Percentiles rank a stretch among this genome's conserved stretches.
Evolutionary conservation across 1,284 basidiomycete genomes (phyloP).

Genomic region (Trichosporon sp.): DNA sequence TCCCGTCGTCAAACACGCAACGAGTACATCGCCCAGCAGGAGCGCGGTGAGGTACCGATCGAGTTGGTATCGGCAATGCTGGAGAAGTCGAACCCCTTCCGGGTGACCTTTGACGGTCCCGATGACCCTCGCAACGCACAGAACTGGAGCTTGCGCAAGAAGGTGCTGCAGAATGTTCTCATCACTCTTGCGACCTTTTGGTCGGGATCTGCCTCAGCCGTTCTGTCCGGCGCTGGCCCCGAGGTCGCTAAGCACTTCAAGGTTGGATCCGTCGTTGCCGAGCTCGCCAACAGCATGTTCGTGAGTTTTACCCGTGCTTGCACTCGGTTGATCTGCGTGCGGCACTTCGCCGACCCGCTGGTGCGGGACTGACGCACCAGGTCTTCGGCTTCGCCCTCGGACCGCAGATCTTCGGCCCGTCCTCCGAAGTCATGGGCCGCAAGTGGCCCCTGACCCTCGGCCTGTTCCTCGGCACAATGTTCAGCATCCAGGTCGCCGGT

Average conservation of each 20-base stretch:
- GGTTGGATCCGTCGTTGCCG: constrained; percentile 15
- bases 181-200: constrained; percentile 22
- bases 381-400: constrained; percentile 49
- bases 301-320: constrained; percentile 3
- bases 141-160: constrained; percentile 54
- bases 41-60: constrained; percentile 11
- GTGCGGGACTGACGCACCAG: not conserved
- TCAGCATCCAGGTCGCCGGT: constrained; percentile 39
- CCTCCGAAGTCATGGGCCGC: constrained; percentile 56
- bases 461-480: constrained; percentile 30
- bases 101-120: constrained; percentile 59
- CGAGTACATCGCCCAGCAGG: not conserved
- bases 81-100: constrained; percentile 14
- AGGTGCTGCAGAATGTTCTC: constrained; percentile 16
- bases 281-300: constrained; percentile 21
- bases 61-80: constrained; percentile 13
- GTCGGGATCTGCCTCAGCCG: constrained; percentile 15
- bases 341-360: not conserved
- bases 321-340: not conserved
- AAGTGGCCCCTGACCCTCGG: constrained; percentile 30
- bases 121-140: constrained; percentile 61
- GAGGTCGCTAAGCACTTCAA: constrained; percentile 8
- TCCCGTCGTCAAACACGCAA: not conserved
- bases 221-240: constrained; percentile 11
- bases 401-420: constrained; percentile 55